phyloP scores from a whole-genome alignment of 805 yeast species.

The Monosporozyma yasuniensis region DNA sequence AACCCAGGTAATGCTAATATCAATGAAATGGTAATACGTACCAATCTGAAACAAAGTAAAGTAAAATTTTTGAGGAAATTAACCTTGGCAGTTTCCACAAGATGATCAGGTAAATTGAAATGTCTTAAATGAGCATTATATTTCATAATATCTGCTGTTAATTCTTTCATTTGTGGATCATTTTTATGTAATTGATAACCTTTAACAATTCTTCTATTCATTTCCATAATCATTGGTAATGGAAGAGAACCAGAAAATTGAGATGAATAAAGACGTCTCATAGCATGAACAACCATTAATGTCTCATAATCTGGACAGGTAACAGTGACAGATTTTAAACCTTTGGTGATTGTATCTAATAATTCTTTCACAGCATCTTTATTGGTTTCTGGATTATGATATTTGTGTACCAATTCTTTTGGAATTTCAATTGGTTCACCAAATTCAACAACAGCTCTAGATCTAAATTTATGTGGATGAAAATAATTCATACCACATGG shows the following conservation, averaged over 20 bases:
- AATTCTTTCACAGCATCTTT: constrained; percentile 66
- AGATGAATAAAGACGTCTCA: constrained; percentile 62
- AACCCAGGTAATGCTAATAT: constrained; percentile 81
- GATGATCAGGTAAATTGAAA: constrained; percentile 47
- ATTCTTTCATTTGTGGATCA: constrained; percentile 53
- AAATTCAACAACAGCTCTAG: constrained; percentile 91
- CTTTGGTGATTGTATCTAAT: constrained; percentile 60
- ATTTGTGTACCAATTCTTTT: constrained; percentile 52
- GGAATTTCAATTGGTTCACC: constrained; percentile 76
- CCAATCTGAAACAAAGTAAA: constrained; percentile 48
- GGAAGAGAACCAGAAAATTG: constrained; percentile 66
- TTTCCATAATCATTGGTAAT: constrained; percentile 75
- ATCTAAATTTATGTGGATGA: constrained; percentile 90
- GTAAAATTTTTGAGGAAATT: constrained; percentile 42
- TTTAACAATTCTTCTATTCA: constrained; percentile 75
- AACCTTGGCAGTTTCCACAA: constrained; percentile 44
- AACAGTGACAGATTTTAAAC: constrained; percentile 77
- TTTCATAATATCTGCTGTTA: constrained; percentile 53
- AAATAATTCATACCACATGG: constrained; percentile 98
- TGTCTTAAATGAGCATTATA: constrained; percentile 70
- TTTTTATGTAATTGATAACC: constrained; percentile 72
- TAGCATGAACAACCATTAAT: constrained; percentile 81
- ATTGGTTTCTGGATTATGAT: constrained; percentile 43
- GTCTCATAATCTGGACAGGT: constrained; percentile 86
- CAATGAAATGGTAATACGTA: constrained; percentile 47